Evolutionary conservation across 768 basidiomycete species (phyloP).

Genomic region (Leccinum imitatum): DNA sequence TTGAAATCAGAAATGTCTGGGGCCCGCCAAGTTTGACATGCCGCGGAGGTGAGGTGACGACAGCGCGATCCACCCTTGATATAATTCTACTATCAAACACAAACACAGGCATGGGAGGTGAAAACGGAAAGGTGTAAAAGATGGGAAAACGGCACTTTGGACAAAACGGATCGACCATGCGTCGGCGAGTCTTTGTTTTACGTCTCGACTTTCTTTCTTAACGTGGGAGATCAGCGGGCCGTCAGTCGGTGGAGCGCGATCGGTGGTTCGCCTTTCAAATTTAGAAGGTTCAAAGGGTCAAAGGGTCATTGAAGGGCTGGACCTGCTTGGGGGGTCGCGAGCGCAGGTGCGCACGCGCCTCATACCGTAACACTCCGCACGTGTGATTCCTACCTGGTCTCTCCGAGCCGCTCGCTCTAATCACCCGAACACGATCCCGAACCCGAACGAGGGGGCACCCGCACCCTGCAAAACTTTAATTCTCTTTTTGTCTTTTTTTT

Average conservation of each 20-base stretch:
- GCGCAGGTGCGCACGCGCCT: background rate
- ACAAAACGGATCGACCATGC: conserved; percentile 14
- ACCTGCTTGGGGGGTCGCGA: background rate
- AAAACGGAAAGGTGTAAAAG: background rate
- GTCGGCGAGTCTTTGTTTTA: conserved; percentile 19
- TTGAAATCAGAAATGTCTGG: too few relatives aligned
- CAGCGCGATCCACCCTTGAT: conserved; percentile 1
- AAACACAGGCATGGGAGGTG: background rate
- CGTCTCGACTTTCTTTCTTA: background rate
- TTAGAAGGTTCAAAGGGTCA: conserved; percentile 15
- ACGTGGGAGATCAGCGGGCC: conserved; percentile 3
- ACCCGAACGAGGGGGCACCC: background rate
- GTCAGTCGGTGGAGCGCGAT: background rate
- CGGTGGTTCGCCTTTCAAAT: conserved; percentile 16
- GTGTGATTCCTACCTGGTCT: background rate
- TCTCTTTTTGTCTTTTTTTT: background rate
- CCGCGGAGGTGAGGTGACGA: background rate
- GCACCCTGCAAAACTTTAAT: background rate
- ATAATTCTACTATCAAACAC: background rate
- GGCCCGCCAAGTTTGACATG: background rate
- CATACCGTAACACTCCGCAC: background rate
- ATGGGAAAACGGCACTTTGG: background rate
- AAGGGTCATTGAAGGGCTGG: background rate
- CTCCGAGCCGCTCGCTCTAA: background rate
- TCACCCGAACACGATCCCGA: conserved; percentile 18